Base-by-base conservation (phyloP, 179 eudicot genomes). In the Beta lomatogona region DNA sequence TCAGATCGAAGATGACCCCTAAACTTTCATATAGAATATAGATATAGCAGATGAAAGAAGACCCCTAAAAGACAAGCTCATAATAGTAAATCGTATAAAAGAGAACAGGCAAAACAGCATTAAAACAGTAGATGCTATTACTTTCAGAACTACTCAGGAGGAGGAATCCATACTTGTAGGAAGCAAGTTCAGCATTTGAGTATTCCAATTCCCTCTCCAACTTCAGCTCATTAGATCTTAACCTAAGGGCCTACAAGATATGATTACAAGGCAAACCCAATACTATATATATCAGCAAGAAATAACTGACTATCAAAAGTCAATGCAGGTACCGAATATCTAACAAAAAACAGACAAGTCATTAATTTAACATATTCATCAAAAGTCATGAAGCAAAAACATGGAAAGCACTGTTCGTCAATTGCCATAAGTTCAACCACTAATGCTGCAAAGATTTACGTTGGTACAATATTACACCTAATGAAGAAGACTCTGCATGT, bases 161-260 rank as follows among this genome's bases (percentile, higher is more conserved):
- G 16, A 72, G 7, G 54, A 71, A 73, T 73, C 14, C 91, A 71
- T 92, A 96, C 99, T 88, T 94, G 85, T 76, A 86, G 70, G 97
- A 91, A 84, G 93, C 87, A 79, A 92, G 83, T 88, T 91, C 98
- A 71, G 94, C 89, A 86, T 85, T 83, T 12, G 90, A 82, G 77
- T 88, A 88, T 87, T 91, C 94, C 92, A 95, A 88, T 81, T 91
- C 94, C 84, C 95, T 89, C 91, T 91, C 97, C 89, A 94, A 82
- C 90, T 94, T 95, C 75, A 95, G 90, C 86, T 95, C 99, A 86
- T 87, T 92, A 53, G 98, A 95, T 87, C 98, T 90, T 87, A 96
- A 85, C 83, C 96, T 90, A 65, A 94, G 91, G 82, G 93, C 94
- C 99, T 96, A 86, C 87, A 84, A 68, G 60, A 75, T 59, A 19